Evolutionary conservation across 345 rosid species (phyloP).

Genomic region (Gossypium rotundifolium): DNA sequence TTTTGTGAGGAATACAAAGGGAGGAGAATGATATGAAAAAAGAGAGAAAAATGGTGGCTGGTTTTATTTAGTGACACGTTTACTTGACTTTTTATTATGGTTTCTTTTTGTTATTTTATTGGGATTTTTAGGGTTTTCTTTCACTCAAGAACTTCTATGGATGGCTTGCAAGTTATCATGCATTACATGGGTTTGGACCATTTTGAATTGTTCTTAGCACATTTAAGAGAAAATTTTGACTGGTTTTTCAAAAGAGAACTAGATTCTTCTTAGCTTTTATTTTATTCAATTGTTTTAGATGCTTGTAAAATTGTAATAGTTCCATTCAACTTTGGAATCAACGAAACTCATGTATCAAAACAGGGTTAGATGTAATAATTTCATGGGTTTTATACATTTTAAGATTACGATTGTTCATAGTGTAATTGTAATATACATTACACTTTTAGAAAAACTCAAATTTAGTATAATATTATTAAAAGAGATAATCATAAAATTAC

Average conservation of each 20-base stretch:
- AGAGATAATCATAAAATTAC: too few relatives aligned
- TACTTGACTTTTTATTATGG: not conserved
- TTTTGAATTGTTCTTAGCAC: not conserved
- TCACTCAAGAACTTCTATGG: conserved; percentile 40
- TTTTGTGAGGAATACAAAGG: conserved; percentile 3
- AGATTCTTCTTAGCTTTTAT: not conserved
- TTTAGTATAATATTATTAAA: too few relatives aligned
- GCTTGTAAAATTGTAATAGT: not conserved
- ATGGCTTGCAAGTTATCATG: conserved; percentile 15
- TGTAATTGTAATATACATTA: too few relatives aligned
- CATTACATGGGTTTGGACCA: conserved; percentile 4
- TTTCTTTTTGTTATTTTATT: not conserved
- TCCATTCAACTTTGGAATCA: not conserved
- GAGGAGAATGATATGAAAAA: not conserved
- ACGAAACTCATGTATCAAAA: not conserved
- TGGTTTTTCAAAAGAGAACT: not conserved
- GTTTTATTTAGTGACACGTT: conserved; percentile 21
- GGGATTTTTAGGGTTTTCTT: conserved; percentile 40
- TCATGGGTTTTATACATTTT: too few relatives aligned
- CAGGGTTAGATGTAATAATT: too few relatives aligned
- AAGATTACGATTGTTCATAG: too few relatives aligned
- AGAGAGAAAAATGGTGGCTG: not conserved
- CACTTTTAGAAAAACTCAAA: fast-evolving
- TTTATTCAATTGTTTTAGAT: not conserved
- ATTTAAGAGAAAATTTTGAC: not conserved